A percentile compares a stretch with the other conserved stretches of the same genome.
These are phyloP conservation scores for Chlamydomonas sp. DNA, from an alignment of 139 green algal species.

Conservation along the genomic window DNA sequence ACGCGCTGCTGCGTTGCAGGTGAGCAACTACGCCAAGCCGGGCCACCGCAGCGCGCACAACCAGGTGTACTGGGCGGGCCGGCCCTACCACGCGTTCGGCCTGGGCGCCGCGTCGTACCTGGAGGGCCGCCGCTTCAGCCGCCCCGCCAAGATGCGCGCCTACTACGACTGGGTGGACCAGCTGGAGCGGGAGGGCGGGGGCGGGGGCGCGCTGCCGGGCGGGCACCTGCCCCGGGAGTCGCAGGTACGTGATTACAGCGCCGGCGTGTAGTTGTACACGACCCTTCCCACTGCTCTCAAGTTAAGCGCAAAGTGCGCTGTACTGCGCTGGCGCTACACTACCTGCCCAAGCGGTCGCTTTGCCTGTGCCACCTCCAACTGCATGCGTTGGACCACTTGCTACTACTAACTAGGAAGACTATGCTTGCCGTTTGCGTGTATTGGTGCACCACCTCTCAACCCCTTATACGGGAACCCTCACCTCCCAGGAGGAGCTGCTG, in stretches of 20 bases:
- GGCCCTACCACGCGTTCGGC: conserved; percentile 90
- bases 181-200: conserved; percentile 24
- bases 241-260: not conserved
- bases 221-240: conserved; percentile 17
- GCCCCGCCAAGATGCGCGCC: conserved; percentile 75
- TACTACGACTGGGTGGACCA: conserved; percentile 81
- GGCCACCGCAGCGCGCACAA: conserved; percentile 91
- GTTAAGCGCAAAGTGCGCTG: no score
- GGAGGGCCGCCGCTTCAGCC: conserved; percentile 67
- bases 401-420: no score
- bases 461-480: not conserved
- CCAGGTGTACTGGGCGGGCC: conserved; percentile 86
- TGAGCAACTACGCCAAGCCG: conserved; percentile 90
- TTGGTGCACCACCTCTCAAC: no score
- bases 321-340: no score
- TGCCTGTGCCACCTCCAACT: no score
- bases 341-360: no score
- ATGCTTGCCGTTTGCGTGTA: no score
- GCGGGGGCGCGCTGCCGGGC: conserved; percentile 1
- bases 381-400: no score
- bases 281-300: no score
- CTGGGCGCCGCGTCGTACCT: conserved; percentile 87
- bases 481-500: conserved; percentile 69
- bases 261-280: no score
- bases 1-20: not conserved